Conservation (phyloP, 345 rosid species). For the Linum usitatissimum region DNA sequence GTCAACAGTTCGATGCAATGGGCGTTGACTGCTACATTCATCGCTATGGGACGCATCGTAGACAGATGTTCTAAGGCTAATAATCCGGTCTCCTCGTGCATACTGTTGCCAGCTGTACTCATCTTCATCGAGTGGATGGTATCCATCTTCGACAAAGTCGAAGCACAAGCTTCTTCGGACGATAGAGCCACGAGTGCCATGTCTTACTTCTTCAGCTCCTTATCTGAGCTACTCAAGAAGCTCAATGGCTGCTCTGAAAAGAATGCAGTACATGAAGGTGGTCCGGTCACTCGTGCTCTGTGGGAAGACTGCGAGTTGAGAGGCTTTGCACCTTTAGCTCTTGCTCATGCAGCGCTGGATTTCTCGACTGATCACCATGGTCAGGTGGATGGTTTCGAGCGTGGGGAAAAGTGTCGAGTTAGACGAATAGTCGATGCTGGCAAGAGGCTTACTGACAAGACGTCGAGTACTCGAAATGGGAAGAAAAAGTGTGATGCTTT, state of each 20-base stretch:
- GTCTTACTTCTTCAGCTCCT: conserved; percentile 46
- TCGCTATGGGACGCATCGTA: conserved; percentile 57
- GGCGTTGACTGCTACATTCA: conserved; percentile 38
- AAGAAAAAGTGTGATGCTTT: conserved; percentile 26
- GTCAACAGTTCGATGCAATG: conserved; percentile 18
- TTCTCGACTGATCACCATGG: conserved; percentile 43
- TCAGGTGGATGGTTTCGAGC: conserved; percentile 28
- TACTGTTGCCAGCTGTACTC: conserved; percentile 62
- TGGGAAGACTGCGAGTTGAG: conserved; percentile 92
- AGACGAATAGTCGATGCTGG: conserved; percentile 48
- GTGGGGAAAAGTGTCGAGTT: conserved; percentile 39
- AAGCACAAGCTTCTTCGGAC: conserved; percentile 22
- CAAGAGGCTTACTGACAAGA: conserved; percentile 40
- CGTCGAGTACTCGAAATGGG: conserved; percentile 17
- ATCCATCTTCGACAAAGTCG: conserved; percentile 31
- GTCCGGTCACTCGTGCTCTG: conserved; percentile 26
- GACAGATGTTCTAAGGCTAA: conserved; percentile 48
- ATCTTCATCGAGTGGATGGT: conserved; percentile 69
- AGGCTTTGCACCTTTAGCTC: conserved; percentile 58
- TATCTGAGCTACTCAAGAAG: conserved; percentile 36
- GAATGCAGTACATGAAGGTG: no score
- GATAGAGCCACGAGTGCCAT: conserved; percentile 41
- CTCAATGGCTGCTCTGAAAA: conserved; percentile 14
- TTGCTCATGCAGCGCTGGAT: conserved; percentile 33
- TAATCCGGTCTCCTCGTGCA: conserved; percentile 31